These are phyloP conservation scores for Cordyceps cicadae DNA, from an alignment of 2,329 filamentous ascomycete species.

Conservation along the genomic window DNA sequence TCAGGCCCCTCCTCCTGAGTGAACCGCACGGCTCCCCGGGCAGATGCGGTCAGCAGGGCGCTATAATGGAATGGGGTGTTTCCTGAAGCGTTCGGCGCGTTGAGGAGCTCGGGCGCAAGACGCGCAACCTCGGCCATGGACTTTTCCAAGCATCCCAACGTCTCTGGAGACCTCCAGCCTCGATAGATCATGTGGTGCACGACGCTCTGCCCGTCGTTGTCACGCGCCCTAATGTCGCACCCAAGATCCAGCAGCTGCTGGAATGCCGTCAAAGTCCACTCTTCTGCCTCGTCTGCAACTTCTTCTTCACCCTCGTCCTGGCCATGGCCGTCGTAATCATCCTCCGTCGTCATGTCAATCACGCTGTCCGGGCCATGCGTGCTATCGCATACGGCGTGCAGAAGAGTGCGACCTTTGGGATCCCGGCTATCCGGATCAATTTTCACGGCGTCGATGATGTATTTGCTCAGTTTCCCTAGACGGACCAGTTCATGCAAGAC, in stretches of 20 bases:
- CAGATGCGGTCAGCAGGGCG: background rate
- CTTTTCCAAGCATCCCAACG: background rate
- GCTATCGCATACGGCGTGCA: conserved; percentile 2
- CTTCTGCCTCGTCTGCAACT: background rate
- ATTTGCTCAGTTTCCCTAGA: background rate
- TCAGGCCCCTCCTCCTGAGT: background rate
- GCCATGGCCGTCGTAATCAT: background rate
- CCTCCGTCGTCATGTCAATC: background rate
- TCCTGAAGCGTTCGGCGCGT: background rate
- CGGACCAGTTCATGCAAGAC: conserved; percentile 6
- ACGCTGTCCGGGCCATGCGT: background rate
- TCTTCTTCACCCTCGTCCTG: background rate
- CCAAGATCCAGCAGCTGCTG: background rate
- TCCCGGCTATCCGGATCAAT: background rate
- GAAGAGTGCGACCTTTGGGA: background rate
- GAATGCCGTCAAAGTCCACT: background rate
- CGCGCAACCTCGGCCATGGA: background rate
- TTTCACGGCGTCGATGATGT: background rate
- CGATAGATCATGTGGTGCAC: conserved; percentile 4
- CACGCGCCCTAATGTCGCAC: background rate
- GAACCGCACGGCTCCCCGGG: background rate
- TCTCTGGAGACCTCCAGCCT: background rate
- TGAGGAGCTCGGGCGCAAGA: background rate
- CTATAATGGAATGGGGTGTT: conserved; percentile 6
- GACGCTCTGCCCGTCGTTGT: conserved; percentile 1